Conservation (phyloP, 805 yeast species). For the Metahyphopichia silvanorum region DNA sequence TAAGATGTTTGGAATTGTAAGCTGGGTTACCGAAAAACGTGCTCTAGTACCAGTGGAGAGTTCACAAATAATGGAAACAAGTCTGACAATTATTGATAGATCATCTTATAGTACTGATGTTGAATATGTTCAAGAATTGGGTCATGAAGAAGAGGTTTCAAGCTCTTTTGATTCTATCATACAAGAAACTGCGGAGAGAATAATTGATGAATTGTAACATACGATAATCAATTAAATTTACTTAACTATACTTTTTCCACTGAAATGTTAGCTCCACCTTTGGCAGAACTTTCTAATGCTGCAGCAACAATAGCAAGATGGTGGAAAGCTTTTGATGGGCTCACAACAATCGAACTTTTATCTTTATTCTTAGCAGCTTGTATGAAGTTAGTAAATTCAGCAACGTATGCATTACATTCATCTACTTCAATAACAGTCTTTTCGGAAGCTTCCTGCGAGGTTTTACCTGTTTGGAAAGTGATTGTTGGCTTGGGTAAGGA, state of each 20-base stretch:
- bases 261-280: constrained; percentile 48
- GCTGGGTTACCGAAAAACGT: constrained; percentile 12
- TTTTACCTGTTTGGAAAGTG: constrained; percentile 30
- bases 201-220: constrained; percentile 11
- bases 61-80: no score
- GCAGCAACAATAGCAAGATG: constrained; percentile 91
- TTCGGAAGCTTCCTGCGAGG: constrained; percentile 50
- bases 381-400: constrained; percentile 49
- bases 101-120: not conserved
- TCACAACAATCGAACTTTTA: constrained; percentile 50
- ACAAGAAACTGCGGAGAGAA: constrained; percentile 1
- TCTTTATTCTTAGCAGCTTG: constrained; percentile 61
- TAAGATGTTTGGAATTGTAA: constrained; percentile 27
- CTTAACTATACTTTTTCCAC: no score
- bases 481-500: constrained; percentile 33
- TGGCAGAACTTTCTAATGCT: constrained; percentile 64
- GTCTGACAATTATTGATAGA: not conserved
- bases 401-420: constrained; percentile 41
- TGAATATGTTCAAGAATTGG: not conserved
- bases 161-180: not conserved
- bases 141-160: not conserved
- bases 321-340: constrained; percentile 84
- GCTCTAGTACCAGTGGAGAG: not conserved
- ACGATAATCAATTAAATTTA: no score
- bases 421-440: constrained; percentile 37